Conservation (phyloP, 164 flowering plant genomes). For the Dillenia turbinata region DNA sequence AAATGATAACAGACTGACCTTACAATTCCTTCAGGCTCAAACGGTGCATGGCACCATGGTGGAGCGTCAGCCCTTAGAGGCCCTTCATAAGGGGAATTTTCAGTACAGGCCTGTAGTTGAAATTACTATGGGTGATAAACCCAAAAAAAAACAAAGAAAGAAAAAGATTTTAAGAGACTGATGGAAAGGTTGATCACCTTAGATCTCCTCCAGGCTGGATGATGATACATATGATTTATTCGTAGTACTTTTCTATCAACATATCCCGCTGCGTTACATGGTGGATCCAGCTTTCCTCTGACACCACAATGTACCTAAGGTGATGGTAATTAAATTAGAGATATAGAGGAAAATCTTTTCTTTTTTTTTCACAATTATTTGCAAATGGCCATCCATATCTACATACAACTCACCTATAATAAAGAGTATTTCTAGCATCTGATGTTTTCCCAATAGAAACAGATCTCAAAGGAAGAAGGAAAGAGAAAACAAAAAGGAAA, state of each 20-base stretch:
- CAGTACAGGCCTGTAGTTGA: constrained; percentile 68
- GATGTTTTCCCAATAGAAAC: no score
- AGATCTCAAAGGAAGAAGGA: not conserved
- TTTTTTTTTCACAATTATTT: not conserved
- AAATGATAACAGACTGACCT: constrained; percentile 35
- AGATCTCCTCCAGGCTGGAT: constrained; percentile 91
- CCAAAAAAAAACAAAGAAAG: constrained; percentile 4
- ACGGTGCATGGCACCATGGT: constrained; percentile 85
- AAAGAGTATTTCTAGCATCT: no score
- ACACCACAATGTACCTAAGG: constrained; percentile 59
- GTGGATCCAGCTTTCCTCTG: constrained; percentile 77
- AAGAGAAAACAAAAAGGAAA: not conserved
- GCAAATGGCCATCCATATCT: not conserved
- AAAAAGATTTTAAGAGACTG: not conserved
- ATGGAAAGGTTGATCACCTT: constrained; percentile 29
- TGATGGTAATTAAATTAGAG: not conserved
- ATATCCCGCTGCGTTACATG: constrained; percentile 89
- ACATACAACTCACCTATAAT: no score
- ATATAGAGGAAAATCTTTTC: not conserved
- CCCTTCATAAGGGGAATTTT: constrained; percentile 68
- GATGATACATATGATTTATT: constrained; percentile 68
- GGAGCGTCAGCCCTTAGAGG: constrained; percentile 68
- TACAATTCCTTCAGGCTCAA: constrained; percentile 91
- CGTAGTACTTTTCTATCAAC: constrained; percentile 71
- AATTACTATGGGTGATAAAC: constrained; percentile 5